A percentile compares a stretch with the other conserved stretches of the same genome.
These are phyloP conservation scores for Cruciata laevipes DNA, from an alignment of 257 asterid species.

Conservation along the genomic window DNA sequence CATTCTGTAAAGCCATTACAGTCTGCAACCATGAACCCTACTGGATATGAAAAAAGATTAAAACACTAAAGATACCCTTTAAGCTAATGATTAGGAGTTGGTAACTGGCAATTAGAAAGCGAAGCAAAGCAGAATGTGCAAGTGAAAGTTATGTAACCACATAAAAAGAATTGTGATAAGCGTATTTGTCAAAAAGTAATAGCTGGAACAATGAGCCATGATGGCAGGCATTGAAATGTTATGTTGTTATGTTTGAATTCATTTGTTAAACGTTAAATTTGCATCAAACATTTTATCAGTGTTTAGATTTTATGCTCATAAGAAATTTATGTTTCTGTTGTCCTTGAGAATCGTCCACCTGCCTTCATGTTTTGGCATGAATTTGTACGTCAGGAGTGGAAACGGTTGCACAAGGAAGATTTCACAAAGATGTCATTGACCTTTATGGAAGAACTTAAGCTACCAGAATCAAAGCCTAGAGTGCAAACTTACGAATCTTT, in stretches of 20 bases:
- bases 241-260: not conserved
- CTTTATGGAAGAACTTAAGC: slow-evolving; percentile 50
- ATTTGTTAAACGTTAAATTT: not conserved
- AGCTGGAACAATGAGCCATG: not conserved
- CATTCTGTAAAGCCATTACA: not conserved
- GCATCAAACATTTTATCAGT: not conserved
- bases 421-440: slow-evolving; percentile 54
- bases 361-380: not conserved
- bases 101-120: not conserved
- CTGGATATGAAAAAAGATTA: not conserved
- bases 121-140: not conserved
- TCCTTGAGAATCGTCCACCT: not conserved
- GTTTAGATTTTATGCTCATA: not conserved
- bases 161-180: not conserved
- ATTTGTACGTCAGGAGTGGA: slow-evolving; percentile 49
- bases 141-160: not conserved
- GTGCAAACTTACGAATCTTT: slow-evolving; percentile 43
- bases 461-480: slow-evolving; percentile 44
- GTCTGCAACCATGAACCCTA: not conserved
- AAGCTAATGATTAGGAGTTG: not conserved
- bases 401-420: slow-evolving; percentile 48
- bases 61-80: not conserved
- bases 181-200: not conserved
- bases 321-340: not conserved
- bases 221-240: not conserved